Evolutionary conservation across 2,329 filamentous ascomycete genomes (phyloP), one percentile per base, ranked within the genome.

Genomic region (Chaetomium sp.): DNA sequence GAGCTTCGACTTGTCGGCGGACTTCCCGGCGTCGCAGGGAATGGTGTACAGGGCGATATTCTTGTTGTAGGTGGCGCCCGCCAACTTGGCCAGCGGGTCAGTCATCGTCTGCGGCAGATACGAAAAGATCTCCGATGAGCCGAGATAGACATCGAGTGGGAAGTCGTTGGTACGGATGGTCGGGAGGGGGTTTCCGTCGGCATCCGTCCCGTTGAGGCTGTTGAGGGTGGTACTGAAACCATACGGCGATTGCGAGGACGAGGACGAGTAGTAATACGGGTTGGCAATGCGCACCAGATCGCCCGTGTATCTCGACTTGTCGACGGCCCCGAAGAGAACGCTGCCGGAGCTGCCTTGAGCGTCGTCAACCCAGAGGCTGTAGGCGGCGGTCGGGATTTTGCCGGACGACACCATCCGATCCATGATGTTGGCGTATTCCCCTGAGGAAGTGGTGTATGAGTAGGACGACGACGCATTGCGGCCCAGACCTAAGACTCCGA

Each of bases 311-410:
- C 63, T 62, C 11, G 66, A 62, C 48, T 55, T 59, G 59, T 70
- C 68, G 56, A 70, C 51, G 45, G 68, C 68, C 19, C 68, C 68
- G 14, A 70, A 65, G 27, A 70, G 60, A n/a, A 70, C 49, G 19
- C 60, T 61, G 8, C 68, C 68, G 1, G 67, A 64, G 6, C 47
- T 51, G 7, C 61, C 68, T 6, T 64, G 51, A 12, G 61, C 54
- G 43, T 64, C 57, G 55, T 70, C 64, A 11, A 70, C 61, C 67
- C 68, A 70, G 56, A 70, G 64, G 56, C 68, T 69, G 57, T 67
- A 70, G 12, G 66, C 65, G 11, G 61, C 62, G 12, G 61, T 65
- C 43, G 62, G 61, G 56, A 68, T 67, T 36, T 65, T 60, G 19
- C 65, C 66, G 3, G 58, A 51, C 8, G 58, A 57, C 12, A 68